Conservation (phyloP, 108 stramenopile species). For the Poteriospumella lacustris region DNA sequence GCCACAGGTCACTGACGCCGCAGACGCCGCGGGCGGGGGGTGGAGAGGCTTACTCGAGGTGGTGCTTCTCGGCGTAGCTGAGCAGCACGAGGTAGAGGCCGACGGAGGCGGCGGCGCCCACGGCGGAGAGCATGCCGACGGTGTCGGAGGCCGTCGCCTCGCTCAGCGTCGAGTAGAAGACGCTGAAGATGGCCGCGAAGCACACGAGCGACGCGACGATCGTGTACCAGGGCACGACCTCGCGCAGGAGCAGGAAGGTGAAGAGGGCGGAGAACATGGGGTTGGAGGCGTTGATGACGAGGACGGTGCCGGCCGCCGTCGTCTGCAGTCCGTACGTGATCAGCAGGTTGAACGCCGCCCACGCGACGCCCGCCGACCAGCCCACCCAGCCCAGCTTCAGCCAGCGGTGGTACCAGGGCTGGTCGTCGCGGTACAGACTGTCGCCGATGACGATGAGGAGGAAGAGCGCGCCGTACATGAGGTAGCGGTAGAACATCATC, state of each 20-base stretch:
- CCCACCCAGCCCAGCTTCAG: neutral
- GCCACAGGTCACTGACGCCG: no score
- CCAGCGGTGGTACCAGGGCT: neutral
- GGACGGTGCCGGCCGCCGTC: neutral
- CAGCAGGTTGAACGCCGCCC: neutral
- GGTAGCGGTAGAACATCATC: slow-evolving; percentile 5
- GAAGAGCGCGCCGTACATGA: neutral
- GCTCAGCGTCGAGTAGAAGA: neutral
- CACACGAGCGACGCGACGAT: neutral
- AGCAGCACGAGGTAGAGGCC: neutral
- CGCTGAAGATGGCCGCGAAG: neutral
- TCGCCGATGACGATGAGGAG: neutral
- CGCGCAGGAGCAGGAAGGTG: neutral
- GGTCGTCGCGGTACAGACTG: neutral
- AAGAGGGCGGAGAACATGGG: slow-evolving; percentile 18
- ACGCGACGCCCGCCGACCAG: neutral
- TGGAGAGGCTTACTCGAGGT: no score
- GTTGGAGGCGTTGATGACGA: slow-evolving; percentile 11
- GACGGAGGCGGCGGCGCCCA: neutral
- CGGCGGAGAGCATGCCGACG: neutral
- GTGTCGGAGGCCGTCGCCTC: neutral
- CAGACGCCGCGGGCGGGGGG: no score
- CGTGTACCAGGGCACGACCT: neutral
- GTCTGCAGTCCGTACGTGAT: neutral
- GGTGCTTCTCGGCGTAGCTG: no score